Evolutionary conservation across 371 early-diverging fungal species (phyloP).

Genomic region (Syncephalastrum racemosum): DNA sequence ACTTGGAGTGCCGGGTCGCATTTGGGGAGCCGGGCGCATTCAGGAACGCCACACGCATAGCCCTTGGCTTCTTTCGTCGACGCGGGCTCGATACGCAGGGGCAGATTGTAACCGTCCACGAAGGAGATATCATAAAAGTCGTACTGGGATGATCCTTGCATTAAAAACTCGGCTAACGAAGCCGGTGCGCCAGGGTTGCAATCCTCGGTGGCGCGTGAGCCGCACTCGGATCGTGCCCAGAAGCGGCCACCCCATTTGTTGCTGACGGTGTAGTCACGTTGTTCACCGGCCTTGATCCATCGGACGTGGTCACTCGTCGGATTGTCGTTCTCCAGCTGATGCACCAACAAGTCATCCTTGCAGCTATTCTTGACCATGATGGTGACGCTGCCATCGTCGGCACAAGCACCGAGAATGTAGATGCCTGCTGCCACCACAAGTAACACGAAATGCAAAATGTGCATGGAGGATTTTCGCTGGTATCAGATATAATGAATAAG

Average conservation of each 20-base stretch:
- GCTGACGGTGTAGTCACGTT: too few species aligned
- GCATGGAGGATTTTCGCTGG: too few species aligned
- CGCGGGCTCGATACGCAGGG: slow-evolving; percentile 23
- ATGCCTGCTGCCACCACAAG: too few species aligned
- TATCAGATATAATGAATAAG: too few species aligned
- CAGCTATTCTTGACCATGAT: slow-evolving; percentile 43
- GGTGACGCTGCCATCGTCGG: slow-evolving; percentile 7
- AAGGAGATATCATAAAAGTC: slow-evolving; percentile 42
- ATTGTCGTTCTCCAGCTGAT: slow-evolving; percentile 33
- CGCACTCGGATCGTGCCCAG: slow-evolving; percentile 36
- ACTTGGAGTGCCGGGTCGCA: slow-evolving; percentile 24
- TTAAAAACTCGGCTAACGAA: slow-evolving; percentile 34
- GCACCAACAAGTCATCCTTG: slow-evolving; percentile 21
- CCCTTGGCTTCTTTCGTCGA: not conserved
- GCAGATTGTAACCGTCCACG: slow-evolving; percentile 41
- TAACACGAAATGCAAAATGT: too few species aligned
- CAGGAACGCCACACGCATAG: slow-evolving; percentile 22
- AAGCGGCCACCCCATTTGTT: slow-evolving; percentile 32
- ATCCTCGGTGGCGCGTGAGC: not conserved
- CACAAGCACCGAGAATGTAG: too few species aligned
- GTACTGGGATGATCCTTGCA: slow-evolving; percentile 15
- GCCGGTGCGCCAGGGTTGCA: slow-evolving; percentile 31
- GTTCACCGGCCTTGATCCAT: too few species aligned
- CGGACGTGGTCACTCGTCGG: too few species aligned
- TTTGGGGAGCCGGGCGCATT: slow-evolving; percentile 13